Evolutionary conservation across 176 grass and related monocot genomes (phyloP).

Genomic region (Coix lacrymajobi): DNA sequence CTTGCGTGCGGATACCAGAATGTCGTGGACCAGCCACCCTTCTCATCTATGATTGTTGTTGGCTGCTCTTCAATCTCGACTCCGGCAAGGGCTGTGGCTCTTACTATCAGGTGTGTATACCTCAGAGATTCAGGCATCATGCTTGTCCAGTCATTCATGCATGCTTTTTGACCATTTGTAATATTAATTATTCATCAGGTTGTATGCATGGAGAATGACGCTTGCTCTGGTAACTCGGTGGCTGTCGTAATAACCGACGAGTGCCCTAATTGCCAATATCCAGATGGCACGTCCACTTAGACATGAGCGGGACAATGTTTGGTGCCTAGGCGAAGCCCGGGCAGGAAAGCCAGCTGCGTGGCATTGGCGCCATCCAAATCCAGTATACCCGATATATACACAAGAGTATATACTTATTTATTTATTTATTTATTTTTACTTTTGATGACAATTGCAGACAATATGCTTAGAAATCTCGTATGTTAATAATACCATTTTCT

Average conservation of each 20-base stretch:
- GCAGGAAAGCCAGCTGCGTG: conserved; percentile 47
- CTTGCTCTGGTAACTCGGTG: conserved; percentile 58
- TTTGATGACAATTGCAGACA: too few relatives aligned
- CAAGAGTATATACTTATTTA: not conserved
- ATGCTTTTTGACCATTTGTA: not conserved
- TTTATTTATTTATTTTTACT: too few relatives aligned
- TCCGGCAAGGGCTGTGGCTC: conserved; percentile 71
- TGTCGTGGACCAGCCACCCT: conserved; percentile 55
- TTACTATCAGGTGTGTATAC: conserved; percentile 52
- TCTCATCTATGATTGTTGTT: conserved; percentile 73
- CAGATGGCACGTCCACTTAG: conserved; percentile 46
- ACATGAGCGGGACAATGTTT: conserved; percentile 80
- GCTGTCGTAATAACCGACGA: conserved; percentile 60
- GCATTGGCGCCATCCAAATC: conserved; percentile 47
- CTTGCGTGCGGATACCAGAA: conserved; percentile 63
- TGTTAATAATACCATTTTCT: too few relatives aligned
- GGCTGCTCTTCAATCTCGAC: conserved; percentile 61
- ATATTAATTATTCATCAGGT: conserved; percentile 34
- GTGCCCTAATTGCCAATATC: conserved; percentile 45
- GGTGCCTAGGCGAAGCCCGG: conserved; percentile 59
- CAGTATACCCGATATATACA: conserved; percentile 43
- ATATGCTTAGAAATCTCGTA: too few relatives aligned
- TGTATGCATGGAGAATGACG: conserved; percentile 45
- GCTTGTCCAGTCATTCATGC: not conserved
- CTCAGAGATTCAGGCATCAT: not conserved